Percentiles rank a stretch among this genome's conserved stretches.
phyloP scores from a whole-genome alignment of 2,329 filamentous ascomycete species.

The Paramyrothecium sp. region DNA sequence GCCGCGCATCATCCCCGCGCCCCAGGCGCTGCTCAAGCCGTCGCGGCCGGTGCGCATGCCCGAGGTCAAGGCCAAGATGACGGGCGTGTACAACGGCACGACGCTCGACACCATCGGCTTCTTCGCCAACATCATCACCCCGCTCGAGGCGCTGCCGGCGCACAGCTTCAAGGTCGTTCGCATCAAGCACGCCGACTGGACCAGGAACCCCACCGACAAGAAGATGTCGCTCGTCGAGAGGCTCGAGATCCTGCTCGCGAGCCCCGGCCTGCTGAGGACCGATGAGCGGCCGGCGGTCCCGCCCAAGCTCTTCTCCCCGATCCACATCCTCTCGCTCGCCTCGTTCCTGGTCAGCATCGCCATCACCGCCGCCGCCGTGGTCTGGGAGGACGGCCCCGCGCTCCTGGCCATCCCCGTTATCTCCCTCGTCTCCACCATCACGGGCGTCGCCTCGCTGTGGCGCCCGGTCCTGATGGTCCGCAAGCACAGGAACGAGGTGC shows the following conservation, averaged over 20 bases:
- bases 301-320: slow-evolving; percentile 45
- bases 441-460: slow-evolving; percentile 59
- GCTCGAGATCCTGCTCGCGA: slow-evolving; percentile 40
- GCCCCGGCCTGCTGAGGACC: slow-evolving; percentile 35
- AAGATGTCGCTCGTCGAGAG: slow-evolving; percentile 25
- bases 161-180: slow-evolving; percentile 48
- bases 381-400: slow-evolving; percentile 33
- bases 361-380: slow-evolving; percentile 42
- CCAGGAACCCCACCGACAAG: not conserved
- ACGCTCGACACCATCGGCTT: slow-evolving; percentile 55
- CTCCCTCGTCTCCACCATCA: slow-evolving; percentile 50
- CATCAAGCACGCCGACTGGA: slow-evolving; percentile 41
- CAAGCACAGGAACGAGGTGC: slow-evolving; percentile 45
- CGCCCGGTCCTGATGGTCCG: slow-evolving; percentile 52
- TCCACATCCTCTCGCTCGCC: slow-evolving; percentile 51
- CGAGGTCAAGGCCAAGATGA: slow-evolving; percentile 51
- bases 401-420: slow-evolving; percentile 48
- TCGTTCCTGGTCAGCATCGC: slow-evolving; percentile 48
- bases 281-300: slow-evolving; percentile 45
- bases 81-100: slow-evolving; percentile 57
- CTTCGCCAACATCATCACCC: slow-evolving; percentile 61
- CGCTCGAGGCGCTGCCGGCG: slow-evolving; percentile 45
- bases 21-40: slow-evolving; percentile 59
- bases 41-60: slow-evolving; percentile 55
- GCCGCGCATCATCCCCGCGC: slow-evolving; percentile 60